Percentiles rank a stretch among this genome's conserved stretches.
phyloP scores from a whole-genome alignment of 2,329 filamentous ascomycete genomes.

The Teratosphaeria destructans region DNA sequence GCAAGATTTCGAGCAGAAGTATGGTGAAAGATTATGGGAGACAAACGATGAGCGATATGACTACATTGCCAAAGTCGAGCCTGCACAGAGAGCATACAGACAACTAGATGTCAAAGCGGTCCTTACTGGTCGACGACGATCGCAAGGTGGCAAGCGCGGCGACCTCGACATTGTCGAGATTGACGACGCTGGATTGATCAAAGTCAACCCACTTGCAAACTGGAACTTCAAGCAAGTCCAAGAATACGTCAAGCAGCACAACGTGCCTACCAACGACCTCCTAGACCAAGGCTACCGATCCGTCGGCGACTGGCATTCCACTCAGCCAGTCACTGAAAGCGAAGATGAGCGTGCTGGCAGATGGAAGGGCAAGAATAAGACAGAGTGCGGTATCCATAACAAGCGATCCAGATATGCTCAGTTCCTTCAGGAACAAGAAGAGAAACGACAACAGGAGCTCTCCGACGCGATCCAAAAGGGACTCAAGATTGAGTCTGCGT shows the following conservation, averaged over 20 bases:
- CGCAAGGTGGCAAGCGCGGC: conserved; percentile 86
- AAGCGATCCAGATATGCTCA: conserved; percentile 87
- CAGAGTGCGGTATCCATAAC: conserved; percentile 98
- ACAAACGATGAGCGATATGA: conserved; percentile 83
- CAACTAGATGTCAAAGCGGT: conserved; percentile 83
- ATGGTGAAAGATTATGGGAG: conserved; percentile 79
- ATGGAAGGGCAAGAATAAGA: conserved; percentile 95
- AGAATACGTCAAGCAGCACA: conserved; percentile 71
- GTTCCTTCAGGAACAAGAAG: conserved; percentile 65
- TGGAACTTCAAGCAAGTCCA: conserved; percentile 89
- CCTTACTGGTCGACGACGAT: conserved; percentile 80
- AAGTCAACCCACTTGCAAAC: conserved; percentile 93
- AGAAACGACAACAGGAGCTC: conserved; percentile 52
- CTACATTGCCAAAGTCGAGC: conserved; percentile 95
- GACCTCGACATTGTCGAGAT: conserved; percentile 86
- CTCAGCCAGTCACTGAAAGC: conserved; percentile 72
- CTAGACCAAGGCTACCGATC: conserved; percentile 96
- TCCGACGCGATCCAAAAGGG: conserved; percentile 26
- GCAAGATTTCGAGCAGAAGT: conserved; percentile 68
- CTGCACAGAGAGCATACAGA: conserved; percentile 79
- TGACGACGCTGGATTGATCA: conserved; percentile 83
- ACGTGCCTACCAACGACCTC: conserved; percentile 87
- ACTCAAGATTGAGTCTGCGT: conserved; percentile 20
- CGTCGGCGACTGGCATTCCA: conserved; percentile 96
- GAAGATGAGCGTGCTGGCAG: conserved; percentile 94